Conservation (phyloP, 805 yeast species). For the Candida silvicultrix region DNA sequence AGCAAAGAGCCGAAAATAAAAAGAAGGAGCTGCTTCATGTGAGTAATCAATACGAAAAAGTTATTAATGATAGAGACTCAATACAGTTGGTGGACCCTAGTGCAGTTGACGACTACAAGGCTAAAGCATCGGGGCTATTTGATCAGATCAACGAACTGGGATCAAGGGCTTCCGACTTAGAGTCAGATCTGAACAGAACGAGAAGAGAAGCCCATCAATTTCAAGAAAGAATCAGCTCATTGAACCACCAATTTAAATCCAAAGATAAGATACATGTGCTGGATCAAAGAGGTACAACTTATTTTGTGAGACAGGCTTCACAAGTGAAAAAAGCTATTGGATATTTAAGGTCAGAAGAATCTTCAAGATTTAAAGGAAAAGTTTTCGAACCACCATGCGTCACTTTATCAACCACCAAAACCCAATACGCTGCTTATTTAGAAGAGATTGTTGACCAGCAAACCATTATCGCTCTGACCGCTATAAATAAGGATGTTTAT, state of each 20-base stretch:
- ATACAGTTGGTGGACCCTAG: conserved; percentile 13
- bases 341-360: conserved; percentile 32
- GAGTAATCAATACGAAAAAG: conserved; percentile 8
- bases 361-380: conserved; percentile 28
- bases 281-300: conserved; percentile 19
- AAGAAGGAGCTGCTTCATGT: conserved; percentile 1
- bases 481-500: conserved; percentile 46
- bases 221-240: conserved; percentile 22
- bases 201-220: conserved; percentile 27
- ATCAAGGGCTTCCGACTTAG: conserved; percentile 36
- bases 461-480: conserved; percentile 59
- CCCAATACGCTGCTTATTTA: conserved; percentile 44
- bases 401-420: conserved; percentile 48
- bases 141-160: conserved; percentile 23
- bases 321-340: conserved; percentile 32
- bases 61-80: conserved; percentile 12
- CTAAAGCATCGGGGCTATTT: conserved; percentile 21
- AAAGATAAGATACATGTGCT: conserved; percentile 48
- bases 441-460: conserved; percentile 49
- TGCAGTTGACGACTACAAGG: conserved; percentile 11
- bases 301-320: conserved; percentile 5
- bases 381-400: conserved; percentile 75
- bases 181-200: conserved; percentile 32
- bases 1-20: conserved; percentile 7
- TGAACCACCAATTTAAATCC: conserved; percentile 33